Base-by-base conservation (phyloP, 192 early-diverging fungal species). In the Coemansia sp. region DNA sequence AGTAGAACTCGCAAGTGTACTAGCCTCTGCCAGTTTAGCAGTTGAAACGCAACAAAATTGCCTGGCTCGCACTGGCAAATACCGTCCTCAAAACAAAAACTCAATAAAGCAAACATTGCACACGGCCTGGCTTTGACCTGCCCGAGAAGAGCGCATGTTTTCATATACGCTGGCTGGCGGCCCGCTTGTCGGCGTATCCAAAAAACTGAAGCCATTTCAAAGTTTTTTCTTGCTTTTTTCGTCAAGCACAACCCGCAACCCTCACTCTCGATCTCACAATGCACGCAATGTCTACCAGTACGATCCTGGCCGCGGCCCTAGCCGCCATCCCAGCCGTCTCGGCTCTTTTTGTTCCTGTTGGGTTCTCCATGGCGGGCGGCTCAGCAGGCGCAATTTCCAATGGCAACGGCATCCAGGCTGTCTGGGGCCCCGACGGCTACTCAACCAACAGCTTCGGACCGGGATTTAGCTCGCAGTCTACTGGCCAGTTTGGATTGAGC, bases 401-500 rank as follows among this genome's bases (percentile, higher is more conserved):
- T 31, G 79, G 73, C 1, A 75, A 72, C 60, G 42, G 29, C 7
- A 76, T 82, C 6, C 79, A 73, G 25, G 70, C 79, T 4, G 6
- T 70, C 2, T 82, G 79, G 79, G 79, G 73, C 1, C 73, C 79
- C 2, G 59, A 71, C 36, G 79, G 79, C 0, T 82, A 76, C 46
- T 42, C 54, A 7, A 67, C 79, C 9, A 70, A 70, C 3, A 82
- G 79, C 51, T 64, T 64, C 57, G 70, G 73, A 4, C 79, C 79
- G 1, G 79, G 79, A 10, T 81, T 82, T 27, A 64, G 45, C 29
- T 76, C 79, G 3, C 79, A 82, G 17, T 68, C 73, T 67, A 59
- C 43, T 6, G 79, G 79, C 2, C 67, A 76, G 39, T 82, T 82
- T 67, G 70, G 70, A 14, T 57, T 57, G 2, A 70, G 60, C 25